Evolutionary conservation across 805 yeast genomes (phyloP), one percentile per base, ranked within the genome.

Genomic region (Ogataea dorogensis): DNA sequence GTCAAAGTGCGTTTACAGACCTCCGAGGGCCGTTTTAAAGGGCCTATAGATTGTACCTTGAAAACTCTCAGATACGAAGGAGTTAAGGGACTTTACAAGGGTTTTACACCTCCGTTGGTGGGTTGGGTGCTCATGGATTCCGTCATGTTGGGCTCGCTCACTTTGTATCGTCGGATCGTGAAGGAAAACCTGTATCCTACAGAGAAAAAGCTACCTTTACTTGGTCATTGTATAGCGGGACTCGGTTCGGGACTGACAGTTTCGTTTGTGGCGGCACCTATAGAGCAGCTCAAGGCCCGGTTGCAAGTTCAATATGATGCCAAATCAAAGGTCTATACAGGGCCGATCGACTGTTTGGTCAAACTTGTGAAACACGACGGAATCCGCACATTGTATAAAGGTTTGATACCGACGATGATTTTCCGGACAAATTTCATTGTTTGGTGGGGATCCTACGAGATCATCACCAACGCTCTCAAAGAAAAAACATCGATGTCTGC

Each of bases 81-180:
- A 3, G 44, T 81, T 5, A 61, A 70, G 22, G 97, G 95, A 1
- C 75, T 88, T 36, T 88, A 86, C 56, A 78, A 87, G 49, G 97
- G 97, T 0, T 86, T 88, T 47, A 86, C 95, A 0, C 96, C 97
- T 4, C 96, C 96, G 1, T 68, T 88, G 46, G 77, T 86, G 14
- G 97, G 96, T 0, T 88, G 96, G 96, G 86, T 88, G 49, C 61
- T 84, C 44, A 88, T 88, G 96, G 97, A 88, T 56, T 79, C 89
- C 3, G 86, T 86, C 32, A 84, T 88, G 86, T 67, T 88, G 44
- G 96, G 96, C 1, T 81, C 93, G 5, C 64, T 87, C 37, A 93
- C 86, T 50, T 75, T 82, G 41, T 88, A 88, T 59, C 66, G 89
- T 47, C 63, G 85, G 43, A 60, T 79, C 12, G 65, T 86, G 43